Percentiles rank a stretch among this genome's conserved stretches.
Conservation (phyloP, 495 filamentous ascomycete species). For the Bombardia bombarda region DNA sequence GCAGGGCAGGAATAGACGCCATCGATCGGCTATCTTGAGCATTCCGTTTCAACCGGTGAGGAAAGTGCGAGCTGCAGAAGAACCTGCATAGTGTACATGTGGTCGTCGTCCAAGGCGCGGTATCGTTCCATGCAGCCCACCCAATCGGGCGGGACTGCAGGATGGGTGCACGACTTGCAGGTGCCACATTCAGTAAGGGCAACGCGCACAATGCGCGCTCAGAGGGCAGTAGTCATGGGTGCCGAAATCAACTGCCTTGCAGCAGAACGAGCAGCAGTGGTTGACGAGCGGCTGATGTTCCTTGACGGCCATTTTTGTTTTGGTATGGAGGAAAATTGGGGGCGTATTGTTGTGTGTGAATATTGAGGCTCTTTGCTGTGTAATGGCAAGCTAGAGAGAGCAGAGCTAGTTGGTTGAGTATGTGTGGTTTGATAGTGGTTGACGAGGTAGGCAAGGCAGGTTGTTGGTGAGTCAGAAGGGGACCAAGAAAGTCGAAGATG, state of each 20-base stretch:
- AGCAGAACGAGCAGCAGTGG: constrained; percentile 46
- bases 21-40: constrained; percentile 11
- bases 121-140: constrained; percentile 15
- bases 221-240: constrained; percentile 44
- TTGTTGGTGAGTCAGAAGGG: neutral
- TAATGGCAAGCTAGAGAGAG: neutral
- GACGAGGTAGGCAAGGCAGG: neutral
- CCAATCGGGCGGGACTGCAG: constrained; percentile 16
- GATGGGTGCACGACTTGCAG: no score
- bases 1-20: constrained; percentile 1
- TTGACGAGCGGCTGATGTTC: constrained; percentile 39
- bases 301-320: constrained; percentile 35
- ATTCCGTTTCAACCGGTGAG: constrained; percentile 8
- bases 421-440: neutral
- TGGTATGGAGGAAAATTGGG: neutral
- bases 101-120: constrained; percentile 4
- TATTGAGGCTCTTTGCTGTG: no score
- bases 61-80: constrained; percentile 7
- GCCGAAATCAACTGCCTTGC: constrained; percentile 44
- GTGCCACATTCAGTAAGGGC: constrained; percentile 28
- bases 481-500: constrained; percentile 5
- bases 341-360: neutral
- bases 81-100: constrained; percentile 6
- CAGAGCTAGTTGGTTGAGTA: neutral
- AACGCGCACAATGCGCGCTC: constrained; percentile 34